phyloP scores from a whole-genome alignment of 768 basidiomycete species.

The Hemileccinum rubropunctum region DNA sequence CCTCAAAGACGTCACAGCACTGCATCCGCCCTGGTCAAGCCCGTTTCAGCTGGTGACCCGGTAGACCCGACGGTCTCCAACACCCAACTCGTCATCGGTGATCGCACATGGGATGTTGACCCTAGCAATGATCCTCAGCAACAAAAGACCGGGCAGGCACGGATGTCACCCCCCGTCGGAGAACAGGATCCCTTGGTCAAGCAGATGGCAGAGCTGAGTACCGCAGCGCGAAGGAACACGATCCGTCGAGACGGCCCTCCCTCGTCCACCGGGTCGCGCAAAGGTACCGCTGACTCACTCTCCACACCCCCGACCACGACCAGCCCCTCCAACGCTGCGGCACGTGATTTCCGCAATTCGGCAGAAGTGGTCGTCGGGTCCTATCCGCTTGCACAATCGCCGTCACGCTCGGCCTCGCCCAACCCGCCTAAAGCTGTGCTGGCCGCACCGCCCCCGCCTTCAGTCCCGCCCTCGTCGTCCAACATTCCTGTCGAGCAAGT shows the following conservation, averaged over 20 bases:
- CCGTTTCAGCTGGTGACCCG: constrained; percentile 45
- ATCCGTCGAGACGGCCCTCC: constrained; percentile 24
- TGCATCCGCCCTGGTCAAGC: constrained; percentile 21
- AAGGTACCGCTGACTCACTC: constrained; percentile 24
- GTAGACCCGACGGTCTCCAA: constrained; percentile 64
- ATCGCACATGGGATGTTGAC: constrained; percentile 65
- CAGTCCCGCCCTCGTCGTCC: constrained; percentile 36
- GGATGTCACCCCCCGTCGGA: constrained; percentile 34
- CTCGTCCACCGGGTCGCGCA: constrained; percentile 24
- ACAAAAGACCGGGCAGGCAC: constrained; percentile 18
- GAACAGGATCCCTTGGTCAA: constrained; percentile 62
- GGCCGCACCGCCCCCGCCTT: constrained; percentile 59
- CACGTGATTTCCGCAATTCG: constrained; percentile 68
- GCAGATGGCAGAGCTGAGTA: constrained; percentile 56
- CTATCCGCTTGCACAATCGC: constrained; percentile 50
- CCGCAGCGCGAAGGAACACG: constrained; percentile 26
- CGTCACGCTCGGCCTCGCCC: constrained; percentile 74
- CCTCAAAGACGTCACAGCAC: constrained; percentile 27
- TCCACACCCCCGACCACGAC: constrained; percentile 25
- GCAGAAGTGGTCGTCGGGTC: constrained; percentile 78
- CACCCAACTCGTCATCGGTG: constrained; percentile 60
- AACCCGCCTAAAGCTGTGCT: constrained; percentile 70
- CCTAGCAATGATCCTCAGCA: constrained; percentile 62
- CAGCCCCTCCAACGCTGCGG: neutral
- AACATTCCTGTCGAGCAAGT: constrained; percentile 70